phyloP scores from a whole-genome alignment of 192 early-diverging fungal genomes.

The Mortierella alpina region DNA sequence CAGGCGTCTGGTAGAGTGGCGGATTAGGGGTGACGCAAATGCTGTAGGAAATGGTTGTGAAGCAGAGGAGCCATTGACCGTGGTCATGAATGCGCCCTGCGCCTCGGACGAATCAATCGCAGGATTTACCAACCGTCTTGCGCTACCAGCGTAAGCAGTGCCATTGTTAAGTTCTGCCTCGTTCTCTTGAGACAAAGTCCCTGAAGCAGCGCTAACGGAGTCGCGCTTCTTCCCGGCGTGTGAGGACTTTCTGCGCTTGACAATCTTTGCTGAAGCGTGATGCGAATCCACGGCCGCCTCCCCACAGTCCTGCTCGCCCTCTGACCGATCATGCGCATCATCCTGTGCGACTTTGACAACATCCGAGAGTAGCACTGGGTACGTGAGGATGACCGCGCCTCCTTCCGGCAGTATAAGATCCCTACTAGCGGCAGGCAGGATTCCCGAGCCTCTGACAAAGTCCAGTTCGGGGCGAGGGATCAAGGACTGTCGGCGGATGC shows the following conservation, averaged over 20 bases:
- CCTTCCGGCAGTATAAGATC: slow-evolving; percentile 19
- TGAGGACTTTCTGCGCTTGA: too few species aligned
- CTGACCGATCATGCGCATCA: not conserved
- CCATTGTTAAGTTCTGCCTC: too few species aligned
- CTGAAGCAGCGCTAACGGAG: too few species aligned
- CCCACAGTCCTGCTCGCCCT: not conserved
- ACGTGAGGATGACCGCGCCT: slow-evolving; percentile 24
- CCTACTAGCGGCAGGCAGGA: slow-evolving; percentile 17
- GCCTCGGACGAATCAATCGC: too few species aligned
- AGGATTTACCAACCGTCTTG: too few species aligned
- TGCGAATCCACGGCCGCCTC: not conserved
- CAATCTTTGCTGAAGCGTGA: not conserved
- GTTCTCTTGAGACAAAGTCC: too few species aligned
- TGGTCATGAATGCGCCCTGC: too few species aligned
- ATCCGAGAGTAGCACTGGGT: slow-evolving; percentile 34
- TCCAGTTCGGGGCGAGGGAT: slow-evolving; percentile 29
- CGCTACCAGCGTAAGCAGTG: too few species aligned
- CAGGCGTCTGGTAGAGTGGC: not conserved
- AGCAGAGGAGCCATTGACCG: not conserved
- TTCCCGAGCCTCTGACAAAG: slow-evolving; percentile 28
- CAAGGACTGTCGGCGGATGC: slow-evolving; percentile 30
- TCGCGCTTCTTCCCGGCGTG: too few species aligned
- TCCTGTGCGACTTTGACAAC: slow-evolving; percentile 13
- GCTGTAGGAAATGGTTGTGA: not conserved
- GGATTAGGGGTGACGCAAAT: not conserved